Evolutionary conservation across 2,329 filamentous ascomycete species (phyloP).

Genomic region (Arthroderma sp.): DNA sequence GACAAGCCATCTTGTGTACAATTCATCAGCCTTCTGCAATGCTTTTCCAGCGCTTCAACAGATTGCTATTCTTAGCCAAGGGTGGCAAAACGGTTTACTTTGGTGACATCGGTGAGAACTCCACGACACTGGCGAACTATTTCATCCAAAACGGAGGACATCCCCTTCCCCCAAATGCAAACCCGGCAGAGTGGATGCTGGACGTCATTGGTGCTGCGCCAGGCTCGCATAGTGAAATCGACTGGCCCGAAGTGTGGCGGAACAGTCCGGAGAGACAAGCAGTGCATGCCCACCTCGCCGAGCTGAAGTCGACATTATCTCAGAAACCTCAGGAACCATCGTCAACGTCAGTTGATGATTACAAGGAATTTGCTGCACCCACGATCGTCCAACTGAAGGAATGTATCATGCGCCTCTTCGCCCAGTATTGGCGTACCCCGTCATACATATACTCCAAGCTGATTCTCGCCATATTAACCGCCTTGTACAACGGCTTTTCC

Average conservation of each 20-base stretch:
- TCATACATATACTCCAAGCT: constrained; percentile 79
- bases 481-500: constrained; percentile 71
- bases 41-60: constrained; percentile 75
- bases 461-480: constrained; percentile 50
- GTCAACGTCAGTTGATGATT: constrained; percentile 20
- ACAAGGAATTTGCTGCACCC: constrained; percentile 63
- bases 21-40: constrained; percentile 93
- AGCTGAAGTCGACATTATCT: constrained; percentile 37
- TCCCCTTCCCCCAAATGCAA: constrained; percentile 47
- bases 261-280: constrained; percentile 39
- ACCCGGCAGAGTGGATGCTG: constrained; percentile 67
- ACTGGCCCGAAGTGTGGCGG: constrained; percentile 43
- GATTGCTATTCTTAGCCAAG: constrained; percentile 49
- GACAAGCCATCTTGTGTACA: constrained; percentile 92
- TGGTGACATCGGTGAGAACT: constrained; percentile 48
- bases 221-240: constrained; percentile 48
- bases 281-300: constrained; percentile 34
- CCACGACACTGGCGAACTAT: constrained; percentile 44
- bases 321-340: constrained; percentile 18
- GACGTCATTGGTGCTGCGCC: constrained; percentile 46
- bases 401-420: constrained; percentile 62
- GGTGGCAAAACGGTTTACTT: constrained; percentile 58
- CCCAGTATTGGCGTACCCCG: constrained; percentile 85
- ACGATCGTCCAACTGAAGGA: constrained; percentile 54
- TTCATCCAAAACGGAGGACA: constrained; percentile 53